These are phyloP conservation scores for Xylariaceae sp. DNA, from an alignment of 2,329 filamentous ascomycete genomes.

Conservation along the genomic window DNA sequence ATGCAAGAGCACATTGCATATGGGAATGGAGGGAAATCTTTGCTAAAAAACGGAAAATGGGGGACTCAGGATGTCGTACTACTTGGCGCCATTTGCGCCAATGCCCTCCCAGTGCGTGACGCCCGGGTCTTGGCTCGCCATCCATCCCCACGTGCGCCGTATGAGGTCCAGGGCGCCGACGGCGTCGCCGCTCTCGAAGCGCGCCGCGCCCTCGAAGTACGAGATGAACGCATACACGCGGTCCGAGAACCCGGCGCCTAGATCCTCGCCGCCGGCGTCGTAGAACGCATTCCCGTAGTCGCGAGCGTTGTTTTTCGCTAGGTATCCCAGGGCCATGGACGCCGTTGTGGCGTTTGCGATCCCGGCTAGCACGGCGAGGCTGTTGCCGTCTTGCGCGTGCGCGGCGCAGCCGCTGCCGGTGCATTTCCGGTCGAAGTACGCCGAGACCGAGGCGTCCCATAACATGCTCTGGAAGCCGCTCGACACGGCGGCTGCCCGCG, in stretches of 20 bases:
- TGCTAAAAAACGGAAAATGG: no score
- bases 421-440: conserved; percentile 54
- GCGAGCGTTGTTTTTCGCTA: conserved; percentile 44
- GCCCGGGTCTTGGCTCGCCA: conserved; percentile 53
- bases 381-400: conserved; percentile 60
- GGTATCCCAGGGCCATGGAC: conserved; percentile 48
- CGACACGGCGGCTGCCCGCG: conserved; percentile 45
- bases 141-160: conserved; percentile 56
- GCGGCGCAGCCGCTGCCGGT: conserved; percentile 39
- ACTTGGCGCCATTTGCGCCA: conserved; percentile 49
- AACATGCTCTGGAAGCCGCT: conserved; percentile 47
- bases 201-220: conserved; percentile 59
- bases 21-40: no score
- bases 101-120: conserved; percentile 61
- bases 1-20: no score
- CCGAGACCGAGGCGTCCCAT: conserved; percentile 51
- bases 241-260: conserved; percentile 46
- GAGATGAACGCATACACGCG: conserved; percentile 60
- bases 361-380: conserved; percentile 52
- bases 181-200: conserved; percentile 47
- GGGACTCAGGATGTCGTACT: no score
- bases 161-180: conserved; percentile 53
- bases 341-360: conserved; percentile 43
- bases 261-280: conserved; percentile 50
- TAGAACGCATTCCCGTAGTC: conserved; percentile 60